Evolutionary conservation across 495 filamentous ascomycete genomes (phyloP), one percentile per base, ranked within the genome.

Genomic region (Xylaria acuta): DNA sequence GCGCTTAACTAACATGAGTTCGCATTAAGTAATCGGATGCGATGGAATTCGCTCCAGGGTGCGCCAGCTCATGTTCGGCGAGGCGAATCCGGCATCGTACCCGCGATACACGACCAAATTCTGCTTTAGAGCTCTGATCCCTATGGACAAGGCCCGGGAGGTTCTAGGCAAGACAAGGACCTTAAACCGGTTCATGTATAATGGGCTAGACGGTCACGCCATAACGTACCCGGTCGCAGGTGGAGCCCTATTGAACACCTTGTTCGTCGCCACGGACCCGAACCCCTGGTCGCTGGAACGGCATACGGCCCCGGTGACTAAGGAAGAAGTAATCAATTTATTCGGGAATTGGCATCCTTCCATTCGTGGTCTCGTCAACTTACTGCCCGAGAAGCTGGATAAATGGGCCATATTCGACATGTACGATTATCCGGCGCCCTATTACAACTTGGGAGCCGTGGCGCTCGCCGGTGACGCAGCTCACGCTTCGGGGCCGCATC

Each of bases 321-420:
- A 78, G 64, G 34, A 18, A 5, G 82, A 86, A 45, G 80, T 74
- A 0, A 54, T 73, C 6, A 72, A 66, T 0, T 75, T 80, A 0
- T 88, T 85, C 45, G 67, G 54, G 0, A 72, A 69, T 0, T 90
- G 84, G 82, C 83, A 85, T 54, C 80, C 78, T 0, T 74, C 75
- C 1, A 77, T 84, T 0, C 74, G 76, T 0, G 70, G 59, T 1
- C 75, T 86, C 41, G 74, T 81, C 25, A 71, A 78, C 9, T 69
- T 85, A 4, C 72, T 86, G 4, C 72, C 76, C 5, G 76, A 78
- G 5, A 59, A 78, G 47, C 49, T 85, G 22, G 80, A 83, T 58
- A 81, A 81, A 58, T 86, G 84, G 84, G 84, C 75, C 1, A 78
- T 86, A 3, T 86, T 86, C 69, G 85, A 87, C 64, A 77, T 74